Evolutionary conservation across 2,329 filamentous ascomycete species (phyloP), one percentile per base, ranked within the genome.

Genomic region (Helotiales sp.): DNA sequence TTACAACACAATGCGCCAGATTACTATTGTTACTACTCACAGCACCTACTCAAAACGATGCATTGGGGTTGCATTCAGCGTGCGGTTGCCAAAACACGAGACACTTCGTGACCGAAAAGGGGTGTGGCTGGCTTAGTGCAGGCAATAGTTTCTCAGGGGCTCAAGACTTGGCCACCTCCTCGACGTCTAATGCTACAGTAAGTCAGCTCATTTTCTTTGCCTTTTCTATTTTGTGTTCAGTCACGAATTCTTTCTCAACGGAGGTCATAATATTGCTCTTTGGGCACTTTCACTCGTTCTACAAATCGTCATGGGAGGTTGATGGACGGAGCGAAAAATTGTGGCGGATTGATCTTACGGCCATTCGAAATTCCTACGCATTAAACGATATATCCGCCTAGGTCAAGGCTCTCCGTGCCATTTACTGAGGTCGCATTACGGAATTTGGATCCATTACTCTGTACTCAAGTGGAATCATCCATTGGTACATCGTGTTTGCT

Each of bases 131-230:
- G 17, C 7, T 50, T 63, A 50, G 34, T 52, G 26, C 49, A 52
- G n/a, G 49, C 49, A 52, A 52, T 52, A 52, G 49, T 5, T n/a
- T 17, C 50, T 63, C 49, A 63, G 60, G 60, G 60, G 60, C 55
- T 52, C 60, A 15, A 22, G 40, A 30, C 50, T 52, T 40, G 47
- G 47, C 47, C 13, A 28, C 26, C 17, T 37, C 40, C 28, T 20
- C 40, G 24, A 52, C 45, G 45, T 52, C 28, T n/a, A 43, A 43
- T 2, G 20, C 37, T 13, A 61, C 37, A 10, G 45, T 54, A 63
- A 26, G 47, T 63, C 32, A 54, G 60, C 20, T 30, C 43, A 20
- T 54, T 61, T 22, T 43, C 37, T 30, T 20, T 8, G 1, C 3
- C 17, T n/a, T 22, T 8, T 43, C 22, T 50, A 6, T 26, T 7